A percentile compares a stretch with the other conserved stretches of the same genome.
phyloP scores from a whole-genome alignment of 768 basidiomycete genomes.

The Boletus sp. region DNA sequence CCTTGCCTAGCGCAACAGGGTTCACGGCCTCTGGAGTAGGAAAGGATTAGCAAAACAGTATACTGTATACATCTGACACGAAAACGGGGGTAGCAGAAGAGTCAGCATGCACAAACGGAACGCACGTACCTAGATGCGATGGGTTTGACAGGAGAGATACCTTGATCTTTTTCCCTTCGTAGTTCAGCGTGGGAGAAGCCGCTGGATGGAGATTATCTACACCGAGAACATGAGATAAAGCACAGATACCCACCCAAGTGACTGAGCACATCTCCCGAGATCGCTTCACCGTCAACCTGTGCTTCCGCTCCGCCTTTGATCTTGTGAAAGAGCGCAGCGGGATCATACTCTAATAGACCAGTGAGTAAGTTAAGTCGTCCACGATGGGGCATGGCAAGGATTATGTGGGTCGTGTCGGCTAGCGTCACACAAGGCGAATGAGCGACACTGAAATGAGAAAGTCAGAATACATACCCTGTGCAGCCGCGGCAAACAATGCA shows the following conservation, averaged over 20 bases:
- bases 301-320: slow-evolving; percentile 76
- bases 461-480: slow-evolving; percentile 41
- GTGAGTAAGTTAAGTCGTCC: slow-evolving; percentile 85
- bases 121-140: slow-evolving; percentile 58
- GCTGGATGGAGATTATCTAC: slow-evolving; percentile 34
- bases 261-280: slow-evolving; percentile 83
- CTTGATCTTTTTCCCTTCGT: slow-evolving; percentile 51
- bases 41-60: not conserved
- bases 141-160: slow-evolving; percentile 80
- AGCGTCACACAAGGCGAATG: not conserved
- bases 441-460: not conserved
- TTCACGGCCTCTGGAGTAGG: slow-evolving; percentile 69
- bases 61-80: no score
- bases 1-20: slow-evolving; percentile 84
- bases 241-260: slow-evolving; percentile 57
- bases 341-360: slow-evolving; percentile 64
- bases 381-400: slow-evolving; percentile 85
- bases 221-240: not conserved
- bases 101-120: not conserved
- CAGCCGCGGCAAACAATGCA: slow-evolving; percentile 64
- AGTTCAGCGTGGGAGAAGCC: slow-evolving; percentile 60
- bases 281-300: slow-evolving; percentile 55
- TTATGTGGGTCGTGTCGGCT: slow-evolving; percentile 68
- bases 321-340: slow-evolving; percentile 78
- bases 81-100: no score